phyloP scores from a whole-genome alignment of 2,329 filamentous ascomycete genomes.

The Ophiostoma fasciatum region DNA sequence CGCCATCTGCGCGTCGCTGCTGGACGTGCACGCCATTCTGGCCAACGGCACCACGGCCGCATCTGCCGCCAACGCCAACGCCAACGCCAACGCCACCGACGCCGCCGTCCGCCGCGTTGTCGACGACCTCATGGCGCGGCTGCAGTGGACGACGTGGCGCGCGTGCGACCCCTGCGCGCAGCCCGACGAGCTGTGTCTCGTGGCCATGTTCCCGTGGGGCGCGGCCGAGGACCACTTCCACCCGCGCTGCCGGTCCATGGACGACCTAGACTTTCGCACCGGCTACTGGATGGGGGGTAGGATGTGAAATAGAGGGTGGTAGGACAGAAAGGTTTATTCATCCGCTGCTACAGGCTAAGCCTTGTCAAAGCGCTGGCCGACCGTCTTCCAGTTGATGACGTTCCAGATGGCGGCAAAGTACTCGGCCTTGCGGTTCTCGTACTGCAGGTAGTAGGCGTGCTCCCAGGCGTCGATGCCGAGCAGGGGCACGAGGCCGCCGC shows the following conservation, averaged over 20 bases:
- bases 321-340: too few relatives aligned
- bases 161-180: constrained; percentile 18
- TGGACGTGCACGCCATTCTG: constrained; percentile 16
- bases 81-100: too few relatives aligned
- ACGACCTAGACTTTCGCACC: not conserved
- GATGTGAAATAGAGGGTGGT: too few relatives aligned
- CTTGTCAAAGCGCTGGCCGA: constrained; percentile 52
- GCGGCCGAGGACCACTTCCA: constrained; percentile 13
- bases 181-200: constrained; percentile 20
- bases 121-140: constrained; percentile 13
- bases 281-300: constrained; percentile 6
- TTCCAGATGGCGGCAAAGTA: constrained; percentile 93
- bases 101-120: constrained; percentile 5
- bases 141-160: constrained; percentile 23
- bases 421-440: constrained; percentile 93
- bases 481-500: constrained; percentile 67
- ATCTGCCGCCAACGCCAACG: too few relatives aligned
- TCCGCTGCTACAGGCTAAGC: constrained; percentile 2
- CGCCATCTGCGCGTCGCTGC: constrained; percentile 24
- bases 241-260: constrained; percentile 6
- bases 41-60: too few relatives aligned
- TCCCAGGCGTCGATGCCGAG: constrained; percentile 92
- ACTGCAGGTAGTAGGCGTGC: constrained; percentile 91
- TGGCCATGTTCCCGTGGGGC: constrained; percentile 26
- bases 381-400: constrained; percentile 89